Percentiles rank a stretch among this genome's conserved stretches.
These are phyloP conservation scores for Brettanomyces sp. DNA, from an alignment of 805 yeast species.

Conservation along the genomic window DNA sequence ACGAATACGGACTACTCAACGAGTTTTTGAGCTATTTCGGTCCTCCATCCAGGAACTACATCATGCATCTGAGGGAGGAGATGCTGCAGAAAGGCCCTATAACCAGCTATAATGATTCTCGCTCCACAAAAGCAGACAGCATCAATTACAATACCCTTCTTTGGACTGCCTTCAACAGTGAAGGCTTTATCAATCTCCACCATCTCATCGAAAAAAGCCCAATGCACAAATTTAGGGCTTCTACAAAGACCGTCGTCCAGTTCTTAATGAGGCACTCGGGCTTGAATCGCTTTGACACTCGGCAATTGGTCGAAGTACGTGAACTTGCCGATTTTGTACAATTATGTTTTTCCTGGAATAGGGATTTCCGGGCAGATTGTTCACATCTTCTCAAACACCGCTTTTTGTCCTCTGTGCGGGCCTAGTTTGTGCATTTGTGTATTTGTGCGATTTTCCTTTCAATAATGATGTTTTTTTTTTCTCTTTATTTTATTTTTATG, in stretches of 20 bases:
- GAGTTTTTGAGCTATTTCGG: constrained; percentile 37
- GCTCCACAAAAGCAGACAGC: not conserved
- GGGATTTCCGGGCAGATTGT: constrained; percentile 18
- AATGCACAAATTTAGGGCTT: constrained; percentile 12
- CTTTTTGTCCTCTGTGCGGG: not conserved
- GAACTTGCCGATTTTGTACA: constrained; percentile 20
- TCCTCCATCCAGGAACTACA: constrained; percentile 32
- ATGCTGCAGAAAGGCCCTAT: constrained; percentile 29
- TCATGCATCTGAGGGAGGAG: constrained; percentile 30
- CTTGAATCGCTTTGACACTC: constrained; percentile 4
- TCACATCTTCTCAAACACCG: not conserved
- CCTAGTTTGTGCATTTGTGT: too few species aligned
- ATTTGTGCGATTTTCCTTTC: too few species aligned
- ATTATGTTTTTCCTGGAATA: constrained; percentile 27
- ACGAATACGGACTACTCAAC: constrained; percentile 39
- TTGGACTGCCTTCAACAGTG: constrained; percentile 26
- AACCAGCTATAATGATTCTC: constrained; percentile 3
- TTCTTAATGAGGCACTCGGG: constrained; percentile 5
- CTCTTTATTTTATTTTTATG: too few species aligned
- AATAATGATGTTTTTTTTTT: too few species aligned
- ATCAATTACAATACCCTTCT: constrained; percentile 23
- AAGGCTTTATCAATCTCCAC: constrained; percentile 18
- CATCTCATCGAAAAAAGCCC: constrained; percentile 11
- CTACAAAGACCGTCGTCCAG: constrained; percentile 11
- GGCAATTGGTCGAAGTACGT: not conserved